Base-by-base conservation (phyloP, 2,329 filamentous ascomycete species). In the Alternaria dauci region DNA sequence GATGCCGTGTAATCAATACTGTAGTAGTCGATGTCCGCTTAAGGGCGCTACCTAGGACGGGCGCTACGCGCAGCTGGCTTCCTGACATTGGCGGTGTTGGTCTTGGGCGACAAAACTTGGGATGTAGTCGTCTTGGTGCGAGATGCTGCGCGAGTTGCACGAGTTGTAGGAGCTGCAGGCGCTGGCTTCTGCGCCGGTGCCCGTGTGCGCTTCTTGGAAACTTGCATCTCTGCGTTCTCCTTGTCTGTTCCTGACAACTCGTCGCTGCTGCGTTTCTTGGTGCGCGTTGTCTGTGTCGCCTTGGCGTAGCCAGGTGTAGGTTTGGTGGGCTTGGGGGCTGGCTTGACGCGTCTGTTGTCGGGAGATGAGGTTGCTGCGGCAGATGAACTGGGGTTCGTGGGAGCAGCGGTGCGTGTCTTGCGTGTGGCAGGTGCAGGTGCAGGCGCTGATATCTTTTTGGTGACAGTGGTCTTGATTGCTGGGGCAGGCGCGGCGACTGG, bases 171-270 rank as follows among this genome's bases (percentile, higher is more conserved):
- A 18, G 67, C 47, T 8, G 56, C 50, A 9, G 54, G 32, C 28
- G 63, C 44, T 4, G 63, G 47, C 9, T 70, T 72, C 23, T 47
- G 25, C 1, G 56, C 48, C 5, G 62, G 55, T 9, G 58, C 56
- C 20, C 66, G 63, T 9, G 52, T 58, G 30, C 70, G 66, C 47
- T 72, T 72, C 57, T 71, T 72, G 34, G 67, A 60, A 2, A 68
- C 62, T 18, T 60, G 69, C 4, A 69, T 62, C 14, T 68, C 62
- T 44, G 69, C 59, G 26, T 76, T 76, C 52, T 76, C 72, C 63
- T 76, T 76, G 62, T 74, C 67, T 23, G 73, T 68, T 11, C 65
- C 62, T 8, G 70, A 65, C 32, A 69, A 55, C 36, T 76, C 72
- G 39, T 73, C 69, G 57, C 70, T 73, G 52, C 61, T 61, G 46